Evolutionary conservation across 345 rosid genomes (phyloP).

Genomic region (Litchi chinensis): DNA sequence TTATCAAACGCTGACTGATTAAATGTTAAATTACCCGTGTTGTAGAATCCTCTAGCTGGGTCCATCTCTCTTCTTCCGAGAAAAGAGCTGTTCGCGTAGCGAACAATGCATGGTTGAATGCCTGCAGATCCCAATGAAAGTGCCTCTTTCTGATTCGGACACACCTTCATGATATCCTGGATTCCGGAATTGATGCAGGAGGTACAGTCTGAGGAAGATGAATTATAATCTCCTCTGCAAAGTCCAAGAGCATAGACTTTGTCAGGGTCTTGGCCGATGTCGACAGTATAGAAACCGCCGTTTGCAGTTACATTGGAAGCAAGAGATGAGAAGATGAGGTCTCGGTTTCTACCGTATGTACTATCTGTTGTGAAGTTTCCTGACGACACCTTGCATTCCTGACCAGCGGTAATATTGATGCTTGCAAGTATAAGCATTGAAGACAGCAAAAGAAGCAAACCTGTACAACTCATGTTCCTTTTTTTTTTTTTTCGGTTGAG

Average conservation of each 20-base stretch:
- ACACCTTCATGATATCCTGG: slow-evolving; percentile 4
- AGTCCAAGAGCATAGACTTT: slow-evolving; percentile 25
- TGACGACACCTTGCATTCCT: too few relatives aligned
- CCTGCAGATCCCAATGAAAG: slow-evolving; percentile 23
- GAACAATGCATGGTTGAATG: slow-evolving; percentile 24
- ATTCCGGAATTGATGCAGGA: slow-evolving; percentile 16
- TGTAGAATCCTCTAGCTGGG: slow-evolving; percentile 10
- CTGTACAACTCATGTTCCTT: too few relatives aligned
- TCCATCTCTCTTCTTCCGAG: slow-evolving; percentile 15
- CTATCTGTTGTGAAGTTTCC: too few relatives aligned
- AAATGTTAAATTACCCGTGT: slow-evolving; percentile 9
- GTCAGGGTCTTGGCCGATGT: slow-evolving; percentile 23
- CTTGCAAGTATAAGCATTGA: too few relatives aligned
- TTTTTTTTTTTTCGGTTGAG: too few relatives aligned
- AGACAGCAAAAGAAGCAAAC: too few relatives aligned
- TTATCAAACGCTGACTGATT: slow-evolving; percentile 10
- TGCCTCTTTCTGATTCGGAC: slow-evolving; percentile 27
- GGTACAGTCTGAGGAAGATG: slow-evolving; percentile 22
- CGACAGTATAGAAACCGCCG: slow-evolving; percentile 28
- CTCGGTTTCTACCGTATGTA: too few relatives aligned
- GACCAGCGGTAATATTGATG: too few relatives aligned
- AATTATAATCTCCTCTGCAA: slow-evolving; percentile 14
- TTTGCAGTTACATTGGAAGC: slow-evolving; percentile 23
- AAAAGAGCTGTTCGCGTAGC: slow-evolving; percentile 23
- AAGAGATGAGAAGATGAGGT: slow-evolving; percentile 8